Evolutionary conservation across 345 rosid species (phyloP).

Genomic region (Eucalyptus curtisii): DNA sequence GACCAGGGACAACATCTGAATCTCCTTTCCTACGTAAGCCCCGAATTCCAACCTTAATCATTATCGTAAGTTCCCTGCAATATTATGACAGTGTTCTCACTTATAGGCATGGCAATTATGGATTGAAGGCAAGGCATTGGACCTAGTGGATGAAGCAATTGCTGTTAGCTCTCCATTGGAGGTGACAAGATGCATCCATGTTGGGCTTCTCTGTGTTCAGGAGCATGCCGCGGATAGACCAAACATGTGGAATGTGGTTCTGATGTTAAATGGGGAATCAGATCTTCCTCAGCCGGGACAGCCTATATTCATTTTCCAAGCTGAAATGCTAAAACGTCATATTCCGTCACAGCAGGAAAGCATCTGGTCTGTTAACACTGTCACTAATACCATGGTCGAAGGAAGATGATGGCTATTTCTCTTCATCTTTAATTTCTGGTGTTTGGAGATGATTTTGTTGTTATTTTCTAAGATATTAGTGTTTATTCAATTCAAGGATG

Average conservation of each 20-base stretch:
- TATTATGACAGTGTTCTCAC: not conserved
- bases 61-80: not conserved
- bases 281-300: not conserved
- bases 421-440: not conserved
- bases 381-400: not conserved
- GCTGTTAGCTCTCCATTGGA: not conserved
- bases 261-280: not conserved
- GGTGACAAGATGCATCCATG: not conserved
- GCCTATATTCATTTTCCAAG: not conserved
- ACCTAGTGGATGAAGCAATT: not conserved
- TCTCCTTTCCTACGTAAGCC: conserved; percentile 1
- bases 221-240: conserved; percentile 10
- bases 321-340: not conserved
- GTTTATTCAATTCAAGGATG: not conserved
- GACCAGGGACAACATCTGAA: not conserved
- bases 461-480: not conserved
- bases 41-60: not conserved
- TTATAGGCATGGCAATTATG: not conserved
- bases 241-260: not conserved
- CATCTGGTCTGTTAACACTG: not conserved
- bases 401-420: not conserved
- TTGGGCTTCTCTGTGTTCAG: conserved; percentile 14
- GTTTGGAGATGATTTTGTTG: not conserved
- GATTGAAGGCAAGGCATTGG: not conserved
- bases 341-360: not conserved